Conservation (phyloP, 768 basidiomycete species). For the Boletus rufocinnamomeus region DNA sequence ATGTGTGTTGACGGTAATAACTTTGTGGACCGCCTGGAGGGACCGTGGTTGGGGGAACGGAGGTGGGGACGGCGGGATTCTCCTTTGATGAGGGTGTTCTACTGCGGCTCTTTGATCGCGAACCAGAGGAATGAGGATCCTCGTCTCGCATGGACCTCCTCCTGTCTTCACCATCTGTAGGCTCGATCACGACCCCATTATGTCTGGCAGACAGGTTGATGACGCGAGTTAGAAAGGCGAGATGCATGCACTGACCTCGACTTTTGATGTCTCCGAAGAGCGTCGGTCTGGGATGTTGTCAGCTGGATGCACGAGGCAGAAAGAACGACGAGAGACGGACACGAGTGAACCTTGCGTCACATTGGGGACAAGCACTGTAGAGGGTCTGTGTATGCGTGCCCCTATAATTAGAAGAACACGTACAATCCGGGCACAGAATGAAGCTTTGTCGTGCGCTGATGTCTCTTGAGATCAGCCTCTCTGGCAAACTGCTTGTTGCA, state of each 20-base stretch:
- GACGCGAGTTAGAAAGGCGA: conserved; percentile 4
- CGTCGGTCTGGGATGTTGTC: conserved; percentile 61
- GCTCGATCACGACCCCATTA: conserved; percentile 66
- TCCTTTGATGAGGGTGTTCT: conserved; percentile 47
- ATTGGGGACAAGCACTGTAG: conserved; percentile 71
- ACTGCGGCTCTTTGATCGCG: conserved; percentile 53
- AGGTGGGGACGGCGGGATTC: conserved; percentile 36
- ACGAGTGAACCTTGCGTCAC: conserved; percentile 77
- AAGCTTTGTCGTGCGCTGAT: conserved; percentile 76
- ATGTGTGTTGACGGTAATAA: conserved; percentile 70
- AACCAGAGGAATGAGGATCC: conserved; percentile 39
- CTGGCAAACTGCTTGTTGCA: conserved; percentile 82
- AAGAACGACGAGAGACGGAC: conserved; percentile 43
- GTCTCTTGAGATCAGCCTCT: conserved; percentile 80
- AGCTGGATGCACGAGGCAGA: conserved; percentile 15
- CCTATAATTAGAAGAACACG: conserved; percentile 29
- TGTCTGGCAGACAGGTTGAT: conserved; percentile 41
- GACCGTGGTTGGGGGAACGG: conserved; percentile 38
- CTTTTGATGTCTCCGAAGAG: conserved; percentile 76
- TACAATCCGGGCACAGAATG: conserved; percentile 78
- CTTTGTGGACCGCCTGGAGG: conserved; percentile 45
- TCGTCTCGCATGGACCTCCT: conserved; percentile 25
- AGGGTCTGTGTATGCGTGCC: conserved; percentile 19
- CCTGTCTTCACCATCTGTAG: conserved; percentile 32
- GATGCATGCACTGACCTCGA: conserved; percentile 53